These are phyloP conservation scores for Colletotrichum sp. DNA, from an alignment of 2,329 filamentous ascomycete genomes.

Conservation along the genomic window DNA sequence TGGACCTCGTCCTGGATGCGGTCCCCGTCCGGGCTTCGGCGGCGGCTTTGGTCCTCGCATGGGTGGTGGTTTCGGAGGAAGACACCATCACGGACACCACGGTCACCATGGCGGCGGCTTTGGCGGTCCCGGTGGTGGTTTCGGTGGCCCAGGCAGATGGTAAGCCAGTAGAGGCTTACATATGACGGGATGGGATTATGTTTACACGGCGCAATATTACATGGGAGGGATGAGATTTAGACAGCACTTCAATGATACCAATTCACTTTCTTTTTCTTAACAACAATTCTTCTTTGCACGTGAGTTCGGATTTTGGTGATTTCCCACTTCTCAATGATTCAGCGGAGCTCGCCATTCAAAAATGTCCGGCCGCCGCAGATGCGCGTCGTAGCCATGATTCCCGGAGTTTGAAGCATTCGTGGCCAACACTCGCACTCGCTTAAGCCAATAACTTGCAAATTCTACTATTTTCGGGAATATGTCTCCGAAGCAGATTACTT, in stretches of 20 bases:
- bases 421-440: not conserved
- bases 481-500: not conserved
- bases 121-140: not conserved
- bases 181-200: not conserved
- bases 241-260: not conserved
- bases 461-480: not conserved
- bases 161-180: not conserved
- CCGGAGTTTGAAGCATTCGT: not conserved
- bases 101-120: not conserved
- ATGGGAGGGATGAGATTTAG: not conserved
- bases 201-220: not conserved
- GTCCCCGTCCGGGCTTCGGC: not conserved
- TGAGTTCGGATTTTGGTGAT: accelerated
- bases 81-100: not conserved
- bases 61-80: not conserved
- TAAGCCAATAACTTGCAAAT: not conserved
- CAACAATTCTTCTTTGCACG: accelerated
- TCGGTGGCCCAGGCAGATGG: not conserved
- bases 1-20: not conserved
- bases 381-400: accelerated
- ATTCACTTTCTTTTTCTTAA: not conserved
- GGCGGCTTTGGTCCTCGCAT: not conserved
- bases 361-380: not conserved
- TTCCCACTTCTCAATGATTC: not conserved
- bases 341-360: accelerated